Conservation (phyloP, 306 rosid species). For the Cucurbita moschata region DNA sequence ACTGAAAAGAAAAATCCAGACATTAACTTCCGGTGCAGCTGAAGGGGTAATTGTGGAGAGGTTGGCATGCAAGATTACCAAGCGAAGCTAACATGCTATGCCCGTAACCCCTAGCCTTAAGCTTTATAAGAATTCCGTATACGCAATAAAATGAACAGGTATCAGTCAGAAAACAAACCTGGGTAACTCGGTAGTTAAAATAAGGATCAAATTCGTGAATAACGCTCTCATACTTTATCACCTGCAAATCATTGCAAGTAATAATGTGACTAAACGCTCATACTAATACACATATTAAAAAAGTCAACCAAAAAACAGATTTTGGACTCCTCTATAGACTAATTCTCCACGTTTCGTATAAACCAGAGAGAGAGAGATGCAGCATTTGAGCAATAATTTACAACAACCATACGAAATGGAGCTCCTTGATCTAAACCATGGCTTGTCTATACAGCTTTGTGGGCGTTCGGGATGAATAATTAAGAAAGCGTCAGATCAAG, state of each 20-base stretch:
- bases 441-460: background rate
- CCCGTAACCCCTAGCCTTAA: background rate
- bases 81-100: background rate
- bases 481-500: constrained; percentile 29
- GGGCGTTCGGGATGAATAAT: background rate
- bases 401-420: background rate
- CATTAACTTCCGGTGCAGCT: background rate
- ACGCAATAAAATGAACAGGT: background rate
- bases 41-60: background rate
- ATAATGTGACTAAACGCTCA: constrained; percentile 1
- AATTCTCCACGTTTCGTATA: no score
- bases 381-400: background rate
- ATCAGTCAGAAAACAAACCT: constrained; percentile 41
- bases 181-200: constrained; percentile 96
- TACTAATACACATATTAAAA: background rate
- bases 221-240: constrained; percentile 94
- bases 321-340: background rate
- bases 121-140: background rate
- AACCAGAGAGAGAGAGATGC: background rate
- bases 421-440: background rate
- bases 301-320: background rate
- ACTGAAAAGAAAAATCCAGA: constrained; percentile 33
- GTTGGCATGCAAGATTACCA: background rate
- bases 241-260: constrained; percentile 40
- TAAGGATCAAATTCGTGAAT: constrained; percentile 98